Evolutionary conservation across 345 rosid genomes (phyloP), one percentile per base, ranked within the genome.

Genomic region (Pistacia atlantica): DNA sequence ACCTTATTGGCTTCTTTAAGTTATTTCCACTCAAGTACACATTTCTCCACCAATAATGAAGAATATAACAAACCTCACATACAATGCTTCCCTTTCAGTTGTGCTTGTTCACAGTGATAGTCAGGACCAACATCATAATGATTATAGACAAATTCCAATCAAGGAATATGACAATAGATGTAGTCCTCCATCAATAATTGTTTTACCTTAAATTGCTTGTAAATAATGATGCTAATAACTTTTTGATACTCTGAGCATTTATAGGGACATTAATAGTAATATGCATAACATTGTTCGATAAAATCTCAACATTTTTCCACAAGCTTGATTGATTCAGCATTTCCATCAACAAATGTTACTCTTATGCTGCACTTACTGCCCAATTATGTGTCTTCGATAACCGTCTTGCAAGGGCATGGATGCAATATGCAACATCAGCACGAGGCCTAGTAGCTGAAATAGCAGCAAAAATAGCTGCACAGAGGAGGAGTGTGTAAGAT

Each of bases 341-440:
- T 65, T 35, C 17, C 16, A 72, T 49, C 14, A 61, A 3, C 48
- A 12, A 55, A 72, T 14, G 59, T 64, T 5, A 42, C 56, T 14
- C 20, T 56, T n/a, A 2, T 72, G 55, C 73, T 54, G 48, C 33
- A 82, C 88, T 65, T 92, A 96, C 99, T 87, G 95, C 99, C 99
- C 99, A 96, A 73, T 96, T 96, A 84, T 90, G 98, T 0, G 99
- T 96, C 90, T 81, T 93, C 1, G 98, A 78, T 72, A 96, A 82
- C 69, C 99, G 84, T 76, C 94, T 88, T 0, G 99, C 94, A 60
- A 96, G 91, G 78, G 89, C 95, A 80, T 93, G 99, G 77, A 96
- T 96, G 79, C 98, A 93, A 69, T 96, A 96, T 12, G 99, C 99
- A 56, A 96, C 99, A 90, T 96, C 98, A 57, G 99, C 99, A 8